phyloP scores from a whole-genome alignment of 306 rosid species.

The Cucurbita pepo region DNA sequence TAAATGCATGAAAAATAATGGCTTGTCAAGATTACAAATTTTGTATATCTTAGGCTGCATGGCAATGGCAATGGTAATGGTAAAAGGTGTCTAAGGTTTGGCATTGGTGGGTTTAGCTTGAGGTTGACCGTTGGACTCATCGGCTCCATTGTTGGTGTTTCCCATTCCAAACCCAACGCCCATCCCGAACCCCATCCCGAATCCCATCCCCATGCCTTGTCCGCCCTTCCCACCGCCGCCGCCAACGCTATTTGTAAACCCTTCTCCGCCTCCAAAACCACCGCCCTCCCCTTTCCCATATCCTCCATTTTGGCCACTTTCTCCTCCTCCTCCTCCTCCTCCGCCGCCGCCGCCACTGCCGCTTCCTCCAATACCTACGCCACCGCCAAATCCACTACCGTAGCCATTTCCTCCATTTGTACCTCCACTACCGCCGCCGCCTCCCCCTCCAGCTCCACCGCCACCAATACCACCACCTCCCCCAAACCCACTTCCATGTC shows the following conservation, averaged over 20 bases:
- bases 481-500: conserved; percentile 12
- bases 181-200: background rate
- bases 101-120: background rate
- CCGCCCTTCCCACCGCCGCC: background rate
- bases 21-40: background rate
- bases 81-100: background rate
- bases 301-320: background rate
- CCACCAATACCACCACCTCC: conserved; percentile 14
- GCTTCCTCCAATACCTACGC: background rate
- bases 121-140: background rate
- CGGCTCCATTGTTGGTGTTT: background rate
- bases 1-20: background rate
- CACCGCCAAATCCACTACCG: background rate
- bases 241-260: background rate
- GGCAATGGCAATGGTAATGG: background rate
- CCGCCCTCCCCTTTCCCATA: background rate
- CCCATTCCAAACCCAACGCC: background rate
- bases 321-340: background rate
- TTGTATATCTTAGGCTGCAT: background rate
- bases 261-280: background rate
- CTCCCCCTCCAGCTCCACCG: background rate
- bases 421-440: background rate
- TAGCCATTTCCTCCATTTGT: background rate
- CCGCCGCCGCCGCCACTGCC: background rate
- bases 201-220: background rate